Evolutionary conservation across 2,329 filamentous ascomycete genomes (phyloP).

Genomic region (Chaetomium sp.): DNA sequence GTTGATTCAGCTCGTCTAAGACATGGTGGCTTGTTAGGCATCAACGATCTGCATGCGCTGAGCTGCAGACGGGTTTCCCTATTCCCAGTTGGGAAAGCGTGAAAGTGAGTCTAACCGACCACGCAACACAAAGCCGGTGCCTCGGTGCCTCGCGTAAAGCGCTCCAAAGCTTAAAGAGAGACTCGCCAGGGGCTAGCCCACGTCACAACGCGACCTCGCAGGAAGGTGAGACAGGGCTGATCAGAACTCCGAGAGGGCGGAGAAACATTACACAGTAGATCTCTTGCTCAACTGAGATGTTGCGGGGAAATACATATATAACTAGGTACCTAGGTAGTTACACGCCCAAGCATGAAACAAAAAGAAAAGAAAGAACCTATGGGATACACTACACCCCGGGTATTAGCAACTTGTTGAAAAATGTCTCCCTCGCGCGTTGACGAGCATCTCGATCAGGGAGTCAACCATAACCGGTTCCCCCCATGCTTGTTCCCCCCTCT

Average conservation of each 20-base stretch:
- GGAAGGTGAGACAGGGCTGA: neutral
- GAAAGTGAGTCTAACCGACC: neutral
- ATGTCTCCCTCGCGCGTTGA: neutral
- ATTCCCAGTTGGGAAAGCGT: neutral
- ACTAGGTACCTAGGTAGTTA: neutral
- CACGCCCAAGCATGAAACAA: no score
- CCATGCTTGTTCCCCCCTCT: neutral
- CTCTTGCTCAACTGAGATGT: neutral
- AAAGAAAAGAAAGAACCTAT: no score
- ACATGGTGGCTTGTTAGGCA: neutral
- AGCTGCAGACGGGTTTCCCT: neutral
- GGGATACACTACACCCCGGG: neutral
- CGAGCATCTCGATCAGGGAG: neutral
- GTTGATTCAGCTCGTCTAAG: neutral
- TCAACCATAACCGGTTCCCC: neutral
- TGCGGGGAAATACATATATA: no score
- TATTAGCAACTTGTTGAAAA: neutral
- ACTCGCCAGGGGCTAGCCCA: neutral
- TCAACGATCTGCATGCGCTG: neutral
- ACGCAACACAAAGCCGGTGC: no score
- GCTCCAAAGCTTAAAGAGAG: neutral
- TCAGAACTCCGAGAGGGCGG: neutral
- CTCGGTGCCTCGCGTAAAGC: neutral
- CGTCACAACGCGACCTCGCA: neutral
- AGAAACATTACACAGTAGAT: neutral